Base-by-base conservation (phyloP, 306 rosid genomes). In the Cyamopsis tetragonoloba region DNA sequence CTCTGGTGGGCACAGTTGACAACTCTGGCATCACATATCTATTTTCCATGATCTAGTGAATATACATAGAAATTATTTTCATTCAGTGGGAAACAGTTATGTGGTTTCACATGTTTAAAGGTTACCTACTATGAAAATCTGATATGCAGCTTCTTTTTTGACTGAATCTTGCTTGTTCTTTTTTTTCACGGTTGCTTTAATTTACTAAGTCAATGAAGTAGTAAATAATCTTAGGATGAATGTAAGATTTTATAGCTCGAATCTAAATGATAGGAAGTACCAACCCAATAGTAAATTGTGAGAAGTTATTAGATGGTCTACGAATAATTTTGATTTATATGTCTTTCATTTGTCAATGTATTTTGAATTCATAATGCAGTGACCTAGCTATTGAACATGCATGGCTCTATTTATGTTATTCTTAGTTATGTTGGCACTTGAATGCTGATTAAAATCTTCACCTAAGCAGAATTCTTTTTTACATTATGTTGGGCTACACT, bases 41-140 rank as follows among this genome's bases (percentile, higher is more conserved):
- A 14, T 68, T 28, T n/a, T 76, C 14, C 71, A 13, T 42, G 62
- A 54, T 61, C 53, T 32, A 11, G 65, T 39, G 50, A 58, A 26
- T 63, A 56, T 49, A 51, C 4, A 8, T 41, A 7, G 74, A 32
- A 47, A 59, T 62, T 35, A 15, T 17, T 15, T 41, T 35, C 30
- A 2, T 60, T 65, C 39, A 57, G 14, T 46, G 42, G 53, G 15
- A 38, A 17, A 68, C 38, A 44, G 42, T 38, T 65, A 43, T 12
- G 44, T 64, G 14, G 26, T 58, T 57, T 5, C 23, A 11, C 41
- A 15, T 28, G 10, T 53, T 41, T 20, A 5, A 38, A 38, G 49
- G 50, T 53, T 28, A 62, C n/a, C n/a, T n/a, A n/a, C n/a, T n/a
- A n/a, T n/a, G n/a, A n/a, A n/a, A n/a, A n/a, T n/a, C n/a, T n/a